Percentiles rank a stretch among this genome's conserved stretches.
phyloP scores from a whole-genome alignment of 345 rosid species.

The Dovyalis caffra region DNA sequence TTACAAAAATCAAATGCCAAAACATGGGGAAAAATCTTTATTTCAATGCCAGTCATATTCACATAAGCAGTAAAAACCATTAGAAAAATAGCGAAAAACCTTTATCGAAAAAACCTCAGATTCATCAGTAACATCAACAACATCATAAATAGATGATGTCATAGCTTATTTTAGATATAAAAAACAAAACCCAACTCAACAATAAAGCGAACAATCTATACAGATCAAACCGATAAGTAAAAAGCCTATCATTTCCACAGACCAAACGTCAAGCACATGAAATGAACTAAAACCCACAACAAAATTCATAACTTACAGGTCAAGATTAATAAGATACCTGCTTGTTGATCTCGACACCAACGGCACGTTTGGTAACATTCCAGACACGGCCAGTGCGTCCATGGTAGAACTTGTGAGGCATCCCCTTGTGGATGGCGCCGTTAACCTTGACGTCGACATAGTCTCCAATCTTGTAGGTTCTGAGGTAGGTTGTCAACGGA shows the following conservation, averaged over 20 bases:
- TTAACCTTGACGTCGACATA: slow-evolving; percentile 70
- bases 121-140: not conserved
- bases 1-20: too few relatives aligned
- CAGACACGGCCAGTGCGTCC: slow-evolving; percentile 81
- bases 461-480: slow-evolving; percentile 64
- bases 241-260: not conserved
- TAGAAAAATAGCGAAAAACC: not conserved
- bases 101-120: not conserved
- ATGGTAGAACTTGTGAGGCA: slow-evolving; percentile 85
- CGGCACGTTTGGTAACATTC: slow-evolving; percentile 80
- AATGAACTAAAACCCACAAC: not conserved
- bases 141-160: not conserved
- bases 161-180: not conserved
- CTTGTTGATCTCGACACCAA: slow-evolving; percentile 76
- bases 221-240: not conserved
- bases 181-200: not conserved
- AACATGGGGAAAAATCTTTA: too few relatives aligned
- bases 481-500: slow-evolving; percentile 61
- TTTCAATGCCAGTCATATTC: too few relatives aligned
- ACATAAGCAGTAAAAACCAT: too few relatives aligned
- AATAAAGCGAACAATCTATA: not conserved
- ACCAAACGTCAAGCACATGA: not conserved
- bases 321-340: slow-evolving; percentile 39
- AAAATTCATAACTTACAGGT: not conserved
- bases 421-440: slow-evolving; percentile 78